phyloP scores from a whole-genome alignment of 2,329 filamentous ascomycete genomes.

The Fusarium sp. region DNA sequence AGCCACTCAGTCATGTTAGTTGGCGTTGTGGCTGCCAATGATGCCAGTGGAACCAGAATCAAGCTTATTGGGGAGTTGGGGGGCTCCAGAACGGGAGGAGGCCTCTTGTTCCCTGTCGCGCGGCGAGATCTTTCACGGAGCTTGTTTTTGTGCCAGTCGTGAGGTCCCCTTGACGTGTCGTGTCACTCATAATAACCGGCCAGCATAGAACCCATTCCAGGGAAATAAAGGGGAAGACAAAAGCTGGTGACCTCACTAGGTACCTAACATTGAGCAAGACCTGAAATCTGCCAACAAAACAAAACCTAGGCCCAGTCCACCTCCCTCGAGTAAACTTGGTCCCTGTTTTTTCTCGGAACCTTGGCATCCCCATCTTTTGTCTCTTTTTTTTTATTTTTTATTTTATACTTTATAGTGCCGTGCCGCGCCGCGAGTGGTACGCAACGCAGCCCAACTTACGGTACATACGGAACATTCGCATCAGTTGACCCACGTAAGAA shows the following conservation, averaged over 20 bases:
- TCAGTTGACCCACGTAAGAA: slow-evolving; percentile 11
- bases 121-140: neutral
- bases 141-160: neutral
- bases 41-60: neutral
- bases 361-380: slow-evolving; percentile 12
- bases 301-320: neutral
- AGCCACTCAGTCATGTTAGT: neutral
- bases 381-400: neutral
- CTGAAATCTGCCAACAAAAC: slow-evolving; percentile 13
- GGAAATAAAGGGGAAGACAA: slow-evolving; percentile 23
- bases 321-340: slow-evolving; percentile 5
- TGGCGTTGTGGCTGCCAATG: slow-evolving; percentile 2
- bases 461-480: neutral
- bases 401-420: slow-evolving; percentile 11
- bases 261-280: neutral
- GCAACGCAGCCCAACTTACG: neutral
- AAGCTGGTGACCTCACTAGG: slow-evolving; percentile 22
- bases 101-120: slow-evolving; percentile 20
- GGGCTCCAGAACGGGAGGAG: slow-evolving; percentile 15
- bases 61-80: slow-evolving; percentile 17
- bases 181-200: slow-evolving; percentile 11
- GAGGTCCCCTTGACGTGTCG: slow-evolving; percentile 26
- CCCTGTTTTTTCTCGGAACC: slow-evolving; percentile 12
- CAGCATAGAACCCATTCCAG: neutral
- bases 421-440: slow-evolving; percentile 15